Conservation (phyloP, 2,329 filamentous ascomycete species). For the Mycogone perniciosa region DNA sequence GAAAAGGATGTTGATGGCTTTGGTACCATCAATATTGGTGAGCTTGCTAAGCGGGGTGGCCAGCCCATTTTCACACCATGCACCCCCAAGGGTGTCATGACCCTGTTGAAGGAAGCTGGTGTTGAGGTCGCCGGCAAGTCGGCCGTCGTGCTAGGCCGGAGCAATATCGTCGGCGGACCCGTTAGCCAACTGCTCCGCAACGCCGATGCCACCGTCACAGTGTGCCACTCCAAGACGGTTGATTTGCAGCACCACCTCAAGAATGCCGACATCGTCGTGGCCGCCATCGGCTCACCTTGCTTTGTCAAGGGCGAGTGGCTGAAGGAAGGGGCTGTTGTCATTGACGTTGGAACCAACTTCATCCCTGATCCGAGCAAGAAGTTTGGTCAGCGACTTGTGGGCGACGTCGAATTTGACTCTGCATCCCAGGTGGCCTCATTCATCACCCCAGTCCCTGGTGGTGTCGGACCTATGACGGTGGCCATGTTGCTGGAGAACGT, state of each 20-base stretch:
- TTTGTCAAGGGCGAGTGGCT: slow-evolving; percentile 95
- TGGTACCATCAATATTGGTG: slow-evolving; percentile 87
- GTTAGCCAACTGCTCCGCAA: slow-evolving; percentile 94
- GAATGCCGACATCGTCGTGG: slow-evolving; percentile 81
- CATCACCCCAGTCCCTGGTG: slow-evolving; percentile 93
- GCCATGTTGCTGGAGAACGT: slow-evolving; percentile 98
- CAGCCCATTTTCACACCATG: slow-evolving; percentile 86
- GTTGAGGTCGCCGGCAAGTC: slow-evolving; percentile 83
- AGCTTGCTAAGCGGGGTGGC: slow-evolving; percentile 91
- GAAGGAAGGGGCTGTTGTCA: slow-evolving; percentile 90
- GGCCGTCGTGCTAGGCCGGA: slow-evolving; percentile 88
- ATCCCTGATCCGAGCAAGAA: slow-evolving; percentile 84
- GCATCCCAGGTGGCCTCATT: slow-evolving; percentile 80
- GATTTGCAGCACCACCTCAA: slow-evolving; percentile 69
- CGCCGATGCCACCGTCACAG: slow-evolving; percentile 91
- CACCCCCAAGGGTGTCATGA: slow-evolving; percentile 97
- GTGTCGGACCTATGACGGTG: slow-evolving; percentile 97
- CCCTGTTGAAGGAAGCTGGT: slow-evolving; percentile 74
- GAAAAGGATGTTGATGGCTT: slow-evolving; percentile 99
- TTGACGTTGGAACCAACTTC: slow-evolving; percentile 97
- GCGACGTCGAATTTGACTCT: slow-evolving; percentile 87
- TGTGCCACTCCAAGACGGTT: slow-evolving; percentile 86
- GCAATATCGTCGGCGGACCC: slow-evolving; percentile 95
- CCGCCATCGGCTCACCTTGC: slow-evolving; percentile 78
- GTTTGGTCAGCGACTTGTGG: slow-evolving; percentile 84